Percentiles rank a stretch among this genome's conserved stretches.
Conservation (phyloP, 768 basidiomycete genomes). For the Psilocybe subaeruginosa region DNA sequence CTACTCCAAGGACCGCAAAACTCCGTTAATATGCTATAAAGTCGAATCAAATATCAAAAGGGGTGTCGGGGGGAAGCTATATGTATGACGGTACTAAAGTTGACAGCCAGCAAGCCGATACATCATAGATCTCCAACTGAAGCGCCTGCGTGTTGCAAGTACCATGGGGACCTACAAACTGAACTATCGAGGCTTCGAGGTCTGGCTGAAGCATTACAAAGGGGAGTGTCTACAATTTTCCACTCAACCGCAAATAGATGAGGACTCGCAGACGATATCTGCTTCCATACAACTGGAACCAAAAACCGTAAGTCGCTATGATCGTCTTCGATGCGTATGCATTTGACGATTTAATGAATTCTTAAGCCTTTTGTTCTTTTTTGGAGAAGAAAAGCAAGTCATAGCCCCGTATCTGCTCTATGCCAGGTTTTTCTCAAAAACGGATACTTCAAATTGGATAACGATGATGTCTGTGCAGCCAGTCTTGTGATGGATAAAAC, state of each 20-base stretch:
- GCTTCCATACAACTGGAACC: conserved; percentile 1
- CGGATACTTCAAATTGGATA: background rate
- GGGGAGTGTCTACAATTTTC: background rate
- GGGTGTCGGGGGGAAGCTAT: too few species aligned
- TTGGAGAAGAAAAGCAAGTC: conserved; percentile 4
- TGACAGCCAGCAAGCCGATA: background rate
- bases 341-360: background rate
- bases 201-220: conserved; percentile 9
- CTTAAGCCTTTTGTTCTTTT: conserved; percentile 1
- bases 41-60: too few species aligned
- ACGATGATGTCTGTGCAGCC: background rate
- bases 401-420: conserved; percentile 4
- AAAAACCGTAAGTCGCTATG: background rate
- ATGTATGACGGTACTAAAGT: too few species aligned
- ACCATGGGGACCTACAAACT: background rate
- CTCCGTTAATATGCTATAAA: too few species aligned
- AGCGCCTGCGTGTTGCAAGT: background rate
- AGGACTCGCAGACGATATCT: conserved; percentile 5
- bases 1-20: too few species aligned
- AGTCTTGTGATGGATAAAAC: conserved; percentile 1
- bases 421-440: conserved; percentile 8
- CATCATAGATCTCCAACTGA: background rate
- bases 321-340: background rate
- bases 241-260: background rate
- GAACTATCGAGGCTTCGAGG: conserved; percentile 13